Conservation (phyloP, 129 eudicot species). For the Helianthus annuus region DNA sequence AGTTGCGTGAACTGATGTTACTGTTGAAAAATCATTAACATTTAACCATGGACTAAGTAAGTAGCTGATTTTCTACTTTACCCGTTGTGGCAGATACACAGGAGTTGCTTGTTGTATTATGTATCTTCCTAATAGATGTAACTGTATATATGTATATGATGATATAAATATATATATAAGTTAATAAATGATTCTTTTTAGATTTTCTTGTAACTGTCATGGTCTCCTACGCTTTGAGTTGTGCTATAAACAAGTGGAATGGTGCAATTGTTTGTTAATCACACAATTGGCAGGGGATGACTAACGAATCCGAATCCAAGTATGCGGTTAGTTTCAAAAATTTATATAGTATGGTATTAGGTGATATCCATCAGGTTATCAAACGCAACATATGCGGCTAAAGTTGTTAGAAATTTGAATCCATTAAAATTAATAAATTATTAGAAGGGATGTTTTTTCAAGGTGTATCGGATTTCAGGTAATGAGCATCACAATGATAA, state of each 20-base stretch:
- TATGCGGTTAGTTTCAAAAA: too few relatives aligned
- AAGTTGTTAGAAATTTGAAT: too few relatives aligned
- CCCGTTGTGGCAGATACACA: constrained; percentile 21
- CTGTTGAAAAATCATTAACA: constrained; percentile 19
- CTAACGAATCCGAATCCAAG: background rate
- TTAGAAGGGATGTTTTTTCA: too few relatives aligned
- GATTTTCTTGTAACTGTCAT: constrained; percentile 2
- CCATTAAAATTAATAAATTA: too few relatives aligned
- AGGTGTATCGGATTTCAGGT: too few relatives aligned
- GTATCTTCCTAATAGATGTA: too few relatives aligned
- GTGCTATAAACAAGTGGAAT: constrained; percentile 18
- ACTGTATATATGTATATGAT: constrained; percentile 35
- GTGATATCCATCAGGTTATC: too few relatives aligned
- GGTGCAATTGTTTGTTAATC: background rate
- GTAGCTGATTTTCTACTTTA: constrained; percentile 30
- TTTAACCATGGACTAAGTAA: constrained; percentile 5
- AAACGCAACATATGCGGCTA: too few relatives aligned
- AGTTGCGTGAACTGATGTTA: constrained; percentile 47
- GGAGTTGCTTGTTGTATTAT: constrained; percentile 11
- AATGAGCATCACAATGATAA: too few relatives aligned
- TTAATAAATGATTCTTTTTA: constrained; percentile 23
- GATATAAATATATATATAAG: constrained; percentile 13
- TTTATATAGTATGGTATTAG: too few relatives aligned
- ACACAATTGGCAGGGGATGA: background rate
- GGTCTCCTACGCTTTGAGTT: constrained; percentile 2